These are phyloP conservation scores for Entomophthora muscae DNA, from an alignment of 371 early-diverging fungal species.

Conservation along the genomic window DNA sequence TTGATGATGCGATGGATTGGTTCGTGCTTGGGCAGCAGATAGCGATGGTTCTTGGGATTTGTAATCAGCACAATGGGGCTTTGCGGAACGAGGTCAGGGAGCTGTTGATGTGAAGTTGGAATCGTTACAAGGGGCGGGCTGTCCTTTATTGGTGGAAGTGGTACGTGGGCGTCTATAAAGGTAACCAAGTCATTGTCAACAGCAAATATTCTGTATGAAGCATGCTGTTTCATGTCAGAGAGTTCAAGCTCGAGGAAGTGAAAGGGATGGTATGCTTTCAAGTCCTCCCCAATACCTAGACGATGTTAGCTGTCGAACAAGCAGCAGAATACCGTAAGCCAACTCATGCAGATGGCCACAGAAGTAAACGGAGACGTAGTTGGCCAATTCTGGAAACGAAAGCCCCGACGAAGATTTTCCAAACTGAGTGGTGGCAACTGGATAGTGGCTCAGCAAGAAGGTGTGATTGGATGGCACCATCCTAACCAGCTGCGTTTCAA, in stretches of 20 bases:
- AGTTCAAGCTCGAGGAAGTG: slow-evolving; percentile 67
- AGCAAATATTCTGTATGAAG: slow-evolving; percentile 58
- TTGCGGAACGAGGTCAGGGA: slow-evolving; percentile 16
- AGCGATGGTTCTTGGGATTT: slow-evolving; percentile 74
- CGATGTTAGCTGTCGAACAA: too few species aligned
- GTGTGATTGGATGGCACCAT: slow-evolving; percentile 37
- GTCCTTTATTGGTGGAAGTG: slow-evolving; percentile 22
- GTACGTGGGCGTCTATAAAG: slow-evolving; percentile 50
- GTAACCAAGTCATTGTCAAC: slow-evolving; percentile 76
- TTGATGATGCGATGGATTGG: slow-evolving; percentile 34
- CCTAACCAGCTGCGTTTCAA: slow-evolving; percentile 25
- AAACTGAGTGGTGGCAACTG: slow-evolving; percentile 56
- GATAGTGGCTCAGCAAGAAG: slow-evolving; percentile 62
- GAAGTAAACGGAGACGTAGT: slow-evolving; percentile 46
- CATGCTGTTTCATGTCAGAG: slow-evolving; percentile 74
- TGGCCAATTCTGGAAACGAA: slow-evolving; percentile 37
- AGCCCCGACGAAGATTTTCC: slow-evolving; percentile 39
- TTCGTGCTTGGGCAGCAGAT: slow-evolving; percentile 46
- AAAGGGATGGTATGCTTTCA: slow-evolving; percentile 39
- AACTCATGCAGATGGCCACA: slow-evolving; percentile 80
- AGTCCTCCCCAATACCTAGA: slow-evolving; percentile 37
- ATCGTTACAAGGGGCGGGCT: background rate
- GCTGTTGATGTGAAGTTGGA: background rate
- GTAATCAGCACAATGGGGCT: slow-evolving; percentile 73
- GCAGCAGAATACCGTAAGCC: slow-evolving; percentile 37